phyloP scores from a whole-genome alignment of 441 rosid species.

The Syzygium malaccense region DNA sequence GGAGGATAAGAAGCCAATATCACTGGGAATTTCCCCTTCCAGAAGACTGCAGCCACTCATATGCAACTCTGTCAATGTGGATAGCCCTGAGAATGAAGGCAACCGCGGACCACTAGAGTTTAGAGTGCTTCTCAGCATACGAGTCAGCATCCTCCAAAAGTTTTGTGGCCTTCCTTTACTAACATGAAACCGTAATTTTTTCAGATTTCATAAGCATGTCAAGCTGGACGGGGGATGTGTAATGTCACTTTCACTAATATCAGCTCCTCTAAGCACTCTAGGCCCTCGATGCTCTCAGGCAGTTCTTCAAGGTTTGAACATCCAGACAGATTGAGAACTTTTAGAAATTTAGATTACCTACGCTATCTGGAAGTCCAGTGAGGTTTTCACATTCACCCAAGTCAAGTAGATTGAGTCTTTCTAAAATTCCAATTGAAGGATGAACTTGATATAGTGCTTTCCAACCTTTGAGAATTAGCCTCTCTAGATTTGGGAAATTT shows the following conservation, averaged over 20 bases:
- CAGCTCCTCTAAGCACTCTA: neutral
- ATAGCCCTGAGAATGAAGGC: rapidly evolving
- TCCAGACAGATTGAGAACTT: neutral
- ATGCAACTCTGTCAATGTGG: too few species aligned
- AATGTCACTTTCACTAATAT: neutral
- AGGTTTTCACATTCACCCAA: constrained; percentile 22
- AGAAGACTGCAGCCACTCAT: too few species aligned
- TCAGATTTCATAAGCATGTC: neutral
- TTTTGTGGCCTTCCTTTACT: neutral
- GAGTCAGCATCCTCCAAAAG: neutral
- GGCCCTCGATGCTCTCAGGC: neutral
- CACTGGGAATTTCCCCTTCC: too few species aligned
- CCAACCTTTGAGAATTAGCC: constrained; percentile 14
- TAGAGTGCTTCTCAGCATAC: neutral
- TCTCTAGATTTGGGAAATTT: constrained; percentile 18
- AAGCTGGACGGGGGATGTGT: neutral
- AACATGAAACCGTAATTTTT: neutral
- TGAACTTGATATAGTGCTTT: constrained; percentile 5
- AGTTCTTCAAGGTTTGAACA: neutral
- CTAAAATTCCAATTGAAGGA: constrained; percentile 5
- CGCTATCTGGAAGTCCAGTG: constrained; percentile 4
- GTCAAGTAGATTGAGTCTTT: constrained; percentile 4
- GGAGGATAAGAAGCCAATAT: too few species aligned
- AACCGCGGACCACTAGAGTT: rapidly evolving
- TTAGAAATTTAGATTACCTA: constrained; percentile 19